Conservation (phyloP, 345 rosid species). For the Aquilaria yunnanensis region DNA sequence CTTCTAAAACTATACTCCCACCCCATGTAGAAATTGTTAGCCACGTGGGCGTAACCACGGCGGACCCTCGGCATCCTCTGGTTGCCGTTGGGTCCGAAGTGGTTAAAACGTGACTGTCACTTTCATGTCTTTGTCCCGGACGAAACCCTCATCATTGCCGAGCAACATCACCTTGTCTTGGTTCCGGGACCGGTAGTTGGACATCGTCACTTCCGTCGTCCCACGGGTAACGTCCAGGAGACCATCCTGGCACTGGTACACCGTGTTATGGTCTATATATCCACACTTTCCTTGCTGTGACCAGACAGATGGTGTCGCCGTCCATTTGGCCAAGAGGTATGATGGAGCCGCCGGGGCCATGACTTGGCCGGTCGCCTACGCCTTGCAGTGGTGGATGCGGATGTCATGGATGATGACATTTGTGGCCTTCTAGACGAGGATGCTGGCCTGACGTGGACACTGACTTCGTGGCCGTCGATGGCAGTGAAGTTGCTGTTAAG, state of each 20-base stretch:
- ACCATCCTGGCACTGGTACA: slow-evolving; percentile 57
- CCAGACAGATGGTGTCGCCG: slow-evolving; percentile 64
- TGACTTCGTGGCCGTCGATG: slow-evolving; percentile 66
- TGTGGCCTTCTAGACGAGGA: slow-evolving; percentile 44
- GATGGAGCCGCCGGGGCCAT: slow-evolving; percentile 37
- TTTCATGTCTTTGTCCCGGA: slow-evolving; percentile 55
- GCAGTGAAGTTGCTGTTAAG: slow-evolving; percentile 59
- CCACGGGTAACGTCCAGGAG: slow-evolving; percentile 65
- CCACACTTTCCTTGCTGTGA: slow-evolving; percentile 60
- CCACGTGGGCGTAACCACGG: slow-evolving; percentile 68
- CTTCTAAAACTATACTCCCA: no score
- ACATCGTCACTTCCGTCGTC: slow-evolving; percentile 46
- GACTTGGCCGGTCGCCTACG: slow-evolving; percentile 43
- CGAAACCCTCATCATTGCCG: slow-evolving; percentile 62
- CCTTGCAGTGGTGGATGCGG: slow-evolving; percentile 56
- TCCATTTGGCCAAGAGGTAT: slow-evolving; percentile 45
- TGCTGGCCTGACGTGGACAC: slow-evolving; percentile 52
- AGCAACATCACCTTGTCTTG: slow-evolving; percentile 91
- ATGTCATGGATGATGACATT: slow-evolving; percentile 74
- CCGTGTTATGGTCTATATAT: slow-evolving; percentile 60
- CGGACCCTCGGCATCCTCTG: slow-evolving; percentile 85
- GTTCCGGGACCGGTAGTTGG: slow-evolving; percentile 69
- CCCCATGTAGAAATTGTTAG: slow-evolving; percentile 69
- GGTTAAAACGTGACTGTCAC: slow-evolving; percentile 62
- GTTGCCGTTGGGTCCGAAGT: slow-evolving; percentile 84